Base-by-base conservation (phyloP, 2,329 filamentous ascomycete genomes). In the Aspergillus phoenicis region DNA sequence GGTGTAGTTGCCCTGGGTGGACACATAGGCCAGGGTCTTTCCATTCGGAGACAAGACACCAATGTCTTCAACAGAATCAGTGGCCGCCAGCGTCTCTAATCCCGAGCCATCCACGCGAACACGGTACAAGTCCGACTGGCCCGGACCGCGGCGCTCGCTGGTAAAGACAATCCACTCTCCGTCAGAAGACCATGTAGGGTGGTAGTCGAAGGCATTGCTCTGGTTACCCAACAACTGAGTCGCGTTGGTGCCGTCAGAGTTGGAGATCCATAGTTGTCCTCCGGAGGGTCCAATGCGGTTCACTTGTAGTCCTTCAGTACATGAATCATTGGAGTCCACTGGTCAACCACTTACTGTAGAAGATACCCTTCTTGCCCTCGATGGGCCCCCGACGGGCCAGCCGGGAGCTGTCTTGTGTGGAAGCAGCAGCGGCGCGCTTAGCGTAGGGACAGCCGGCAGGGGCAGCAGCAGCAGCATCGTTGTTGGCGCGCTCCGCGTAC, bases 1-100 rank as follows among this genome's bases (percentile, higher is more conserved):
- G 17, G 64, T 73, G 58, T 75, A 75, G 30, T 68, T 73, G 22
- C 69, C 65, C 6, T 52, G 67, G 0, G 78, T 81, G 0, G 78
- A 80, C 0, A 80, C 77, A 62, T 76, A 81, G 17, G 78, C 78
- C 5, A 73, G 63, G 20, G 70, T 65, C 5, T 58, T 78, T 3
- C 75, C 74, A 58, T 81, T 69, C 0, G 78, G 78, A 0, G 77
- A 80, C 0, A 81, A 49, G 0, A 70, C 72, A 7, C 67, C 73
- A 0, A 68, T 69, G 58, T 80, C 78, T 58, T 81, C 77, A 33
- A 77, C 72, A 0, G 73, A 75, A 1, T 73, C 52, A 0, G 75
- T 77, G 4, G 65, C 66, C 0, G 77, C 64, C 11, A 81, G 62
- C 33, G 68, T 62, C 57, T 78, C 66, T 5, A 81, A 58, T 0